phyloP scores from a whole-genome alignment of 2,329 filamentous ascomycete genomes.

The Cladophialophora psammophila region DNA sequence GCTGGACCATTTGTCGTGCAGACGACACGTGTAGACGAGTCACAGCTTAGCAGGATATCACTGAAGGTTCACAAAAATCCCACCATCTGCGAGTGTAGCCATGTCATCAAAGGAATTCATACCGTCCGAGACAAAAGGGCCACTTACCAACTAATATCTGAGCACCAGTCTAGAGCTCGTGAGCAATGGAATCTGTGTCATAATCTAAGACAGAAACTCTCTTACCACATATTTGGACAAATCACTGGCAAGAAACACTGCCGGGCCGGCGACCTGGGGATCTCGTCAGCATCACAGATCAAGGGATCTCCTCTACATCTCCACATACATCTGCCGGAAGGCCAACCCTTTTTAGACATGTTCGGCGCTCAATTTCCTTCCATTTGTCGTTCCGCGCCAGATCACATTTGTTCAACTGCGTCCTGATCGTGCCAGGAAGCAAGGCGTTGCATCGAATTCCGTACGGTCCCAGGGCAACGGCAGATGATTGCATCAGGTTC shows the following conservation, averaged over 20 bases:
- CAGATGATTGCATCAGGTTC: constrained; percentile 82
- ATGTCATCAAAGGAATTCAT: constrained; percentile 71
- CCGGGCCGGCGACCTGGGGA: constrained; percentile 75
- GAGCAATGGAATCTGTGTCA: not conserved
- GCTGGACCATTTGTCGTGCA: no score
- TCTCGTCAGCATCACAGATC: constrained; percentile 73
- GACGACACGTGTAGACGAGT: not conserved
- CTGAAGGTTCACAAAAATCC: constrained; percentile 85
- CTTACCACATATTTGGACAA: constrained; percentile 2
- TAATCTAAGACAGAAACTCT: not conserved
- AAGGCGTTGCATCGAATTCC: constrained; percentile 83
- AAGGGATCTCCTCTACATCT: constrained; percentile 74
- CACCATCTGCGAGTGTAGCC: constrained; percentile 78
- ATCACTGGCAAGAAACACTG: constrained; percentile 75
- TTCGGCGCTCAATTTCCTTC: constrained; percentile 70
- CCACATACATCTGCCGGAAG: constrained; percentile 56
- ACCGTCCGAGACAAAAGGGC: constrained; percentile 67
- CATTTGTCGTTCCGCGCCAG: constrained; percentile 66
- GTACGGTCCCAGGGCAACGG: constrained; percentile 78
- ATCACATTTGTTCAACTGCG: constrained; percentile 75
- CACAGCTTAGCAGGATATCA: constrained; percentile 46
- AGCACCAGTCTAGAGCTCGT: constrained; percentile 4
- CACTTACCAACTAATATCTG: constrained; percentile 8
- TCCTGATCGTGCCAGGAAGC: constrained; percentile 81
- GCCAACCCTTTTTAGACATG: constrained; percentile 54